Evolutionary conservation across 139 green algal genomes (phyloP).

Genomic region (Tetradesmus obliquus): DNA sequence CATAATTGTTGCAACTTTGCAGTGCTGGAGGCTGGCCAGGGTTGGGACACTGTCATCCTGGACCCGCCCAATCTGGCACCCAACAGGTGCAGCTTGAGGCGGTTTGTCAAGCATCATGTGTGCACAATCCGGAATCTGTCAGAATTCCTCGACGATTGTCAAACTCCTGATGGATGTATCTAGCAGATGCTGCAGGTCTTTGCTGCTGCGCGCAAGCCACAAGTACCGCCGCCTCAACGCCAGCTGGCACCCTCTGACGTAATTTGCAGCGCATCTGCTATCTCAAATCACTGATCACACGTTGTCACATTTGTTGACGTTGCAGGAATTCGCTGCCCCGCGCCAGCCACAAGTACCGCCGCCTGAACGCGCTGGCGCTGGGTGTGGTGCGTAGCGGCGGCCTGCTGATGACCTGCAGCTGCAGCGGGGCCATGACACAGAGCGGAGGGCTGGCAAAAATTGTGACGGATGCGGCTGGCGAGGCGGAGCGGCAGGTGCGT

Average conservation of each 20-base stretch:
- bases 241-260: too few species aligned
- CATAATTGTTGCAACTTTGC: neutral
- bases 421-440: slow-evolving; percentile 89
- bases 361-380: slow-evolving; percentile 85
- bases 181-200: neutral
- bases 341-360: slow-evolving; percentile 70
- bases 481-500: slow-evolving; percentile 47
- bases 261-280: too few species aligned
- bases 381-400: slow-evolving; percentile 80
- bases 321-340: slow-evolving; percentile 4
- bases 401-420: slow-evolving; percentile 96
- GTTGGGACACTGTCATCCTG: slow-evolving; percentile 91
- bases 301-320: too few species aligned
- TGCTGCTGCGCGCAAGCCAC: slow-evolving; percentile 22
- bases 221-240: slow-evolving; percentile 85
- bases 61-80: slow-evolving; percentile 97
- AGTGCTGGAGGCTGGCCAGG: slow-evolving; percentile 32
- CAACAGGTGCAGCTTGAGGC: slow-evolving; percentile 47
- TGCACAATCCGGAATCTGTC: too few species aligned
- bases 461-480: slow-evolving; percentile 51
- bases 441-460: slow-evolving; percentile 66
- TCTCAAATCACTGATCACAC: neutral
- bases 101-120: too few species aligned
- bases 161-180: too few species aligned
- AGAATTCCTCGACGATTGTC: too few species aligned